A percentile compares a stretch with the other conserved stretches of the same genome.
phyloP scores from a whole-genome alignment of 495 filamentous ascomycete genomes.

The Neurospora discreta region DNA sequence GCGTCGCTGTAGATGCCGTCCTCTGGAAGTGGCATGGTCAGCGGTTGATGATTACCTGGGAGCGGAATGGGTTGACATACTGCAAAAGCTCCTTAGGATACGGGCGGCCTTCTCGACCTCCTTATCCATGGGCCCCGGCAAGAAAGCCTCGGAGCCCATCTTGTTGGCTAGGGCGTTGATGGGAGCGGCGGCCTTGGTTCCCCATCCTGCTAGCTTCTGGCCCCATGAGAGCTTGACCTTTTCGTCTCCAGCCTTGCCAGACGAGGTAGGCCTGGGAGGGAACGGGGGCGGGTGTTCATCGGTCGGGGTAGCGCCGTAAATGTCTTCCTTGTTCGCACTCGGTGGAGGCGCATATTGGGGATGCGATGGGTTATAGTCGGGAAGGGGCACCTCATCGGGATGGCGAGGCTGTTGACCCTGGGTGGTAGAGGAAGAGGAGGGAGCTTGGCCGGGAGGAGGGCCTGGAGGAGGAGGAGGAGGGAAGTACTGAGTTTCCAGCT shows the following conservation, averaged over 20 bases:
- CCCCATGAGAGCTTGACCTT: slow-evolving; percentile 14
- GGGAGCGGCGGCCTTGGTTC: slow-evolving; percentile 40
- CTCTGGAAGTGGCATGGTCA: slow-evolving; percentile 8
- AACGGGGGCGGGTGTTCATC: slow-evolving; percentile 13
- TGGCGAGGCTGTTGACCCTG: slow-evolving; percentile 5
- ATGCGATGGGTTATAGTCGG: slow-evolving; percentile 10
- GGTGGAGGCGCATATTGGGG: neutral
- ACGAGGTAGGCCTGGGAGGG: neutral
- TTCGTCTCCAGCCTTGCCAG: slow-evolving; percentile 5
- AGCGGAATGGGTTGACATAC: slow-evolving; percentile 14
- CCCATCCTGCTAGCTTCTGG: slow-evolving; percentile 15
- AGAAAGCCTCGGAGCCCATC: slow-evolving; percentile 52
- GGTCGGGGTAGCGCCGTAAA: slow-evolving; percentile 20
- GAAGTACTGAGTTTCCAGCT: slow-evolving; percentile 9
- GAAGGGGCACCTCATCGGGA: slow-evolving; percentile 17
- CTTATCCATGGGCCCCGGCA: slow-evolving; percentile 67
- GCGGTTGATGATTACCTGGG: neutral
- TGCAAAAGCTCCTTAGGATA: slow-evolving; percentile 73
- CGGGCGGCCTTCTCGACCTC: slow-evolving; percentile 80
- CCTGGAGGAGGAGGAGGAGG: slow-evolving; percentile 17
- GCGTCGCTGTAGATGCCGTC: slow-evolving; percentile 23
- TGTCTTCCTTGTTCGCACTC: slow-evolving; percentile 1
- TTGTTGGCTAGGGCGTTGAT: slow-evolving; percentile 60
- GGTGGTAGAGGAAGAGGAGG: neutral
- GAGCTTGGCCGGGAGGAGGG: slow-evolving; percentile 5